A percentile compares a stretch with the other conserved stretches of the same genome.
Evolutionary conservation across 805 yeast species (phyloP).

Genomic region (Tetrapisispora fleetii): DNA sequence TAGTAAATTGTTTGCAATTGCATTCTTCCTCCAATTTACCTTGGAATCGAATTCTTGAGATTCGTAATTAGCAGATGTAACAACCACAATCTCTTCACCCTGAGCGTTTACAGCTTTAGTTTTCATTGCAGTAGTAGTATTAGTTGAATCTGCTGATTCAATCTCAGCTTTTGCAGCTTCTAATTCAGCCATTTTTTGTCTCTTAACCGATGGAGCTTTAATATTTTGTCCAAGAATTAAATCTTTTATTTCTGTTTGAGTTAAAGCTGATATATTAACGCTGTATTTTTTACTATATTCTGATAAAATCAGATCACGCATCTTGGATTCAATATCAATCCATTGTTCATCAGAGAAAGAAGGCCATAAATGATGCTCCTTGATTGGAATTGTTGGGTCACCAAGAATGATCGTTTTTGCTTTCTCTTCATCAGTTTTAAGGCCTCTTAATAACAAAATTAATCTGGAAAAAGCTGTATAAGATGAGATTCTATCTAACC

Average conservation of each 20-base stretch:
- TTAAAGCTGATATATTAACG: slow-evolving; percentile 75
- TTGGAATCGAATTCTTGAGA: slow-evolving; percentile 73
- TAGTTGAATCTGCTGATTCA: slow-evolving; percentile 32
- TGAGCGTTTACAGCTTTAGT: slow-evolving; percentile 82
- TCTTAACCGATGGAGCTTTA: slow-evolving; percentile 74
- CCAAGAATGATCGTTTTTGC: slow-evolving; percentile 70
- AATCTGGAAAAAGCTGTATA: slow-evolving; percentile 91
- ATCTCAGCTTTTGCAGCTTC: slow-evolving; percentile 39
- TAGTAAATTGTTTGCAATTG: slow-evolving; percentile 65
- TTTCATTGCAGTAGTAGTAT: slow-evolving; percentile 68
- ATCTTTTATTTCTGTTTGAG: slow-evolving; percentile 90
- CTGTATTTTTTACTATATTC: slow-evolving; percentile 82
- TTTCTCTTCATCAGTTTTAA: slow-evolving; percentile 66
- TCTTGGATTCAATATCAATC: slow-evolving; percentile 77
- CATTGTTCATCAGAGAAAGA: slow-evolving; percentile 79
- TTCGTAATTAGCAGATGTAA: slow-evolving; percentile 83
- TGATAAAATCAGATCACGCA: slow-evolving; percentile 76
- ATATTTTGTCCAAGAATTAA: slow-evolving; percentile 90
- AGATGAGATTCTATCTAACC: slow-evolving; percentile 76
- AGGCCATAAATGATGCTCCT: slow-evolving; percentile 90
- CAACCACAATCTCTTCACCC: slow-evolving; percentile 93
- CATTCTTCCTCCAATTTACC: slow-evolving; percentile 85
- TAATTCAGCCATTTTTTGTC: slow-evolving; percentile 76
- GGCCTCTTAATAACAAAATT: slow-evolving; percentile 69
- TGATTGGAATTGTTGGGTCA: slow-evolving; percentile 56